These are phyloP conservation scores for Talaromyces sp. DNA, from an alignment of 2,329 filamentous ascomycete genomes.

Conservation along the genomic window DNA sequence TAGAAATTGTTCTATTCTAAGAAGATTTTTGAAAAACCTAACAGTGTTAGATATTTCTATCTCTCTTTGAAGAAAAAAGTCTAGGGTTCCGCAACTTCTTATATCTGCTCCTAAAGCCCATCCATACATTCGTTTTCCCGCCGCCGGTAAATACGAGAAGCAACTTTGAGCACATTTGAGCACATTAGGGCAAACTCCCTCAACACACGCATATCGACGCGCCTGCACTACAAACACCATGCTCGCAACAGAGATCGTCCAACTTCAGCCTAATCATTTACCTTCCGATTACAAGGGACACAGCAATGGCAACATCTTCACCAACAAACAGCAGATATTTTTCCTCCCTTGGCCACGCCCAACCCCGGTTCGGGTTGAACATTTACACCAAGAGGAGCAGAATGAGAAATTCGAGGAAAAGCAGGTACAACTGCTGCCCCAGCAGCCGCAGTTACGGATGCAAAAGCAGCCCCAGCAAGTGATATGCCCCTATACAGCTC, in stretches of 20 bases:
- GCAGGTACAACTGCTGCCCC: not conserved
- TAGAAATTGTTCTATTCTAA: not conserved
- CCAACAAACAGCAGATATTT: not conserved
- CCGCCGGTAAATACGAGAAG: not conserved
- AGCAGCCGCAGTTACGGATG: not conserved
- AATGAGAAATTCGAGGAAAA: not conserved
- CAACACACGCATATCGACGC: not conserved
- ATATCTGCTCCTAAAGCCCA: not conserved
- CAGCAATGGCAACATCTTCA: not conserved
- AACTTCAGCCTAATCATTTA: not conserved
- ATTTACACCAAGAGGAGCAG: not conserved
- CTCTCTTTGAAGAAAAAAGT: not conserved
- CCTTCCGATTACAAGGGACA: not conserved
- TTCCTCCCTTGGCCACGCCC: conserved; percentile 6
- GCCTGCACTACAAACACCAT: not conserved
- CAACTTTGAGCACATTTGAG: not conserved
- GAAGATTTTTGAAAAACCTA: not conserved
- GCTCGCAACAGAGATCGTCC: conserved; percentile 1
- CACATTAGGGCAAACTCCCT: conserved; percentile 9
- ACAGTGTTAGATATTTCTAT: not conserved
- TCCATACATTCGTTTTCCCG: not conserved
- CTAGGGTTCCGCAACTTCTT: not conserved
- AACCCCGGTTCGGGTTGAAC: not conserved
- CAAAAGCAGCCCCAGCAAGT: not conserved
- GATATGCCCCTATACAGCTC: conserved; percentile 4